Base-by-base conservation (phyloP, 2,329 filamentous ascomycete genomes). In the Penicillium sp. region DNA sequence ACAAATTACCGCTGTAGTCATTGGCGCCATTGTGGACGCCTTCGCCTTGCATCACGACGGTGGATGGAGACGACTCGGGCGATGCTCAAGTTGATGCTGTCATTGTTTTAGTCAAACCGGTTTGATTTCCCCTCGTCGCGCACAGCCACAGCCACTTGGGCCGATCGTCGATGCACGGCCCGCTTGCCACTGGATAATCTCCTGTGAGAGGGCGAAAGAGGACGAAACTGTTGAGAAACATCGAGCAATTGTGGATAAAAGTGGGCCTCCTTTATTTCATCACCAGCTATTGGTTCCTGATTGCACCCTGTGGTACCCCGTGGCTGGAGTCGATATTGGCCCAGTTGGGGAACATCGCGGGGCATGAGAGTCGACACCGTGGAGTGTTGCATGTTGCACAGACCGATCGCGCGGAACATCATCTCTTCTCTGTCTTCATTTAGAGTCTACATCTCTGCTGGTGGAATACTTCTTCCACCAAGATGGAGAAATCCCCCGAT, bases 101-200 rank as follows among this genome's bases (percentile, higher is more conserved):
- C 39, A 42, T 7, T 27, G 26, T 10, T 27, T 27, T 27, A 37
- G 37, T 47, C 48, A 45, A 54, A 46, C 45, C 39, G 18, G 53
- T 42, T 52, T 52, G 33, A 21, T 47, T 40, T 43, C 18, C 23
- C n/a, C 34, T 32, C 24, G 15, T 18, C 7, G 27, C 36, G 30
- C 52, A 51, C 52, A 52, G 55, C 55, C 55, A 55, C 55, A 46
- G 24, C 6, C 18, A 36, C 24, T 39, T 34, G 17, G 15, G 29
- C 4, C 10, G 47, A 46, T 51, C 47, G 41, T 46, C 39, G 21
- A 43, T 50, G 54, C 54, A 56, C 54, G 54, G 51, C 51, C 54
- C 54, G 40, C 26, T 56, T 51, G 51, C 54, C 53, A 50, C 49
- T 13, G 32, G 17, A 37, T 20, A 40, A 2, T 4, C 20, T n/a